These are phyloP conservation scores for Desmodesmus armatus DNA, from an alignment of 139 green algal genomes.

Conservation along the genomic window DNA sequence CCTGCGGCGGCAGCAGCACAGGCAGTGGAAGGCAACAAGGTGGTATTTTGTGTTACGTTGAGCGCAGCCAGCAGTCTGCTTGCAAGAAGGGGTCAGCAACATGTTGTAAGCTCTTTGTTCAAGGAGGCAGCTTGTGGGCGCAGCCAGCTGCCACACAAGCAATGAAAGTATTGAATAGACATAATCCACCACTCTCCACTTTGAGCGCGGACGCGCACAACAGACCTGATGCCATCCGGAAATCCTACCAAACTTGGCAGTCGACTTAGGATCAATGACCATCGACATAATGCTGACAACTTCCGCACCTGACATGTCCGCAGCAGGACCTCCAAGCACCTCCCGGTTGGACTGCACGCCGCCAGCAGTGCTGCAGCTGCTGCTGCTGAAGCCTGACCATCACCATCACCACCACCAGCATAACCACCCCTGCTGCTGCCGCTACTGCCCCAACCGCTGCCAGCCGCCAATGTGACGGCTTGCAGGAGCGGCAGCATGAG, in stretches of 20 bases:
- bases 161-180: not conserved
- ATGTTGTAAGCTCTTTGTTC: too few species aligned
- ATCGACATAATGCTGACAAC: not conserved
- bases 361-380: constrained; percentile 1
- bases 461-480: not conserved
- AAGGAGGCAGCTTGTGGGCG: not conserved
- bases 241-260: too few species aligned
- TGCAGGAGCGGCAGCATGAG: constrained; percentile 34
- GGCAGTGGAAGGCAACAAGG: not conserved
- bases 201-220: not conserved
- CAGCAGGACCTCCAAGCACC: constrained; percentile 13
- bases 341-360: not conserved
- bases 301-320: not conserved
- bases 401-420: too few species aligned
- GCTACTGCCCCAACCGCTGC: not conserved
- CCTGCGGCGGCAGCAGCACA: not conserved
- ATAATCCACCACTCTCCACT: not conserved
- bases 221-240: not conserved
- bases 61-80: not conserved
- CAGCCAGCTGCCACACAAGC: not conserved
- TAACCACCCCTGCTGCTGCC: not conserved
- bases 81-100: not conserved
- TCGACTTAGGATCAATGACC: not conserved
- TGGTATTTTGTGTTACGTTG: not conserved
- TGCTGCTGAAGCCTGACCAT: too few species aligned